Base-by-base conservation (phyloP, 2,329 filamentous ascomycete genomes). In the Tolypocladium tundrense region DNA sequence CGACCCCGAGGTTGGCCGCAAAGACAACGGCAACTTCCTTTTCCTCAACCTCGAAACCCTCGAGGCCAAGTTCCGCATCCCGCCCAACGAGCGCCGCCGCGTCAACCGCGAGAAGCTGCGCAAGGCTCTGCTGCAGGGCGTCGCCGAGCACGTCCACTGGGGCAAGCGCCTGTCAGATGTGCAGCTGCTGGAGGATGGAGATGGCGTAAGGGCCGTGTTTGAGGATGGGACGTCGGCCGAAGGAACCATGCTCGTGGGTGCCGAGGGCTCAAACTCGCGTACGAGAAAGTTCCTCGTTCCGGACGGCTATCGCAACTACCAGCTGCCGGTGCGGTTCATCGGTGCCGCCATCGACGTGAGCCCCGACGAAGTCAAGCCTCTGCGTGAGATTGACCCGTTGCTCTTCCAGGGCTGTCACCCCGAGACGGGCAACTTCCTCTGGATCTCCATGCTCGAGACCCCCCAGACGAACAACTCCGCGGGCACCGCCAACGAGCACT, bases 391-490 rank as follows among this genome's bases (percentile, higher is more conserved):
- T 33, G 80, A 84, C 59, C 80, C 80, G 0, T 73, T 79, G 45
- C 75, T 83, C 31, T 80, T 84, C 63, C 78, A 82, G 59, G 81
- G 78, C 3, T 72, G 75, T 13, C 77, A 84, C 63, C 79, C 80
- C 0, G 68, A 73, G 4, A 79, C 76, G 1, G 74, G 76, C 53
- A 73, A 73, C 24, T 83, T 74, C 60, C 68, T 84, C 21, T 83
- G 77, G 70, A 78, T 80, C 62, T 72, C 71, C 58, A 73, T 76
- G 60, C 70, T 80, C 19, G 74, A 75, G 45, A 75, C 73, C 9
- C 76, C 70, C 2, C 64, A 68, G 37, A 64, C 64, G 5, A 76
- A 72, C 57, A 71, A 66, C 40, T 75, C 67, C 27, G 68, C 59
- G 16, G 70, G 67, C 0, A 71, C 65, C 6, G 61, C 59, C 1